These are phyloP conservation scores for Pisolithus sp. DNA, from an alignment of 768 basidiomycete species.

Conservation along the genomic window DNA sequence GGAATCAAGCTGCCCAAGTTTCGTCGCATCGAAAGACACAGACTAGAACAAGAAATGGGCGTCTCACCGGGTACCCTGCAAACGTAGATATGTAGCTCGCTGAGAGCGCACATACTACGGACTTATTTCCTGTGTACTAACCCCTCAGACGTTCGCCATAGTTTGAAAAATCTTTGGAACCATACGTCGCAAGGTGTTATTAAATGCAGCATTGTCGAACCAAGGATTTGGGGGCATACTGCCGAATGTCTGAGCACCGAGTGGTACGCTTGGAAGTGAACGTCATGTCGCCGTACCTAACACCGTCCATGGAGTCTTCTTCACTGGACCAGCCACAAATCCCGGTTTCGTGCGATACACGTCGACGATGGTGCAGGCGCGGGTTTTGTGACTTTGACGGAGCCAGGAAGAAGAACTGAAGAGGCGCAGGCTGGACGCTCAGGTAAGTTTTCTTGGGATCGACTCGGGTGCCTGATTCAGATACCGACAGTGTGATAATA, in stretches of 20 bases:
- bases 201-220: constrained; percentile 55
- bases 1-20: constrained; percentile 68
- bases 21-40: neutral
- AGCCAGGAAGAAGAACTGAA: constrained; percentile 12
- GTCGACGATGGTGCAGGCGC: constrained; percentile 26
- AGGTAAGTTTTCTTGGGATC: neutral
- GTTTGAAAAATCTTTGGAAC: constrained; percentile 1
- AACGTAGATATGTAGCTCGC: constrained; percentile 91
- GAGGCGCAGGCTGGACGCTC: neutral
- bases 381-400: constrained; percentile 9
- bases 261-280: neutral
- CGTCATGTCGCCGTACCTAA: constrained; percentile 36
- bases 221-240: constrained; percentile 53
- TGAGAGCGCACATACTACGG: constrained; percentile 83
- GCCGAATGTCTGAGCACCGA: constrained; percentile 16
- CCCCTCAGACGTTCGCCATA: constrained; percentile 1
- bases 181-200: constrained; percentile 65
- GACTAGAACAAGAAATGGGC: neutral
- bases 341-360: constrained; percentile 68
- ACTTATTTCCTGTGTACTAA: constrained; percentile 60
- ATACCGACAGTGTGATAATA: neutral
- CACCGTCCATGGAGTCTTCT: constrained; percentile 73
- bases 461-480: neutral
- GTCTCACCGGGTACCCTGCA: constrained; percentile 75
- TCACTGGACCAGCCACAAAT: constrained; percentile 55